Percentiles rank a stretch among this genome's conserved stretches.
Conservation (phyloP, 768 basidiomycete species). For the Trametopsis cervina region DNA sequence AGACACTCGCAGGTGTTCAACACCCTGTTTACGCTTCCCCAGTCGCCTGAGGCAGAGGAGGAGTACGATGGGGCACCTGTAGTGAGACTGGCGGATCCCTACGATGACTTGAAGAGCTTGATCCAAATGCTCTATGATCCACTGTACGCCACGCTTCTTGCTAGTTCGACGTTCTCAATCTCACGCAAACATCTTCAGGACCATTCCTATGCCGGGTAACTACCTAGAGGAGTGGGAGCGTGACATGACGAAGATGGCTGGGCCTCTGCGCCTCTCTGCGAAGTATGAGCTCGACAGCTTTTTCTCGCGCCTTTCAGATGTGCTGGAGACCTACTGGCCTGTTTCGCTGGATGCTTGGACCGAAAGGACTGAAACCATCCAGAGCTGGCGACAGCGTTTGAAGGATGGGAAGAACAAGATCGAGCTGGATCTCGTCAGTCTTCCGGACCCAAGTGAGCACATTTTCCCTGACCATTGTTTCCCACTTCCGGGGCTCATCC, state of each 20-base stretch:
- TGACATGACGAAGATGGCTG: background rate
- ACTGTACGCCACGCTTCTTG: background rate
- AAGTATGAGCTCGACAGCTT: background rate
- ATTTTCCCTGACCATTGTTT: background rate
- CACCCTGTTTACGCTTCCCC: slow-evolving; percentile 1
- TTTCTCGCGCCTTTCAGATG: background rate
- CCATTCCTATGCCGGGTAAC: background rate
- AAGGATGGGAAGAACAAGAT: no score
- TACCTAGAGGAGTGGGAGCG: background rate
- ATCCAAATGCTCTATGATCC: background rate
- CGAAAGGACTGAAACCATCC: background rate
- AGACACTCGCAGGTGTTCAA: background rate
- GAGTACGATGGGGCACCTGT: background rate
- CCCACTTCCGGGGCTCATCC: background rate
- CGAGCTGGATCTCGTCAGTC: background rate
- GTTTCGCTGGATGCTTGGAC: background rate
- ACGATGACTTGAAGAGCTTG: background rate
- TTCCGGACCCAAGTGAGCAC: background rate
- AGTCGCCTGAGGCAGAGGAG: background rate
- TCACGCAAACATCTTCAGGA: background rate
- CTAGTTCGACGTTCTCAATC: background rate
- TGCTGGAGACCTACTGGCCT: background rate
- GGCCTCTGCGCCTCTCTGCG: background rate
- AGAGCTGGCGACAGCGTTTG: background rate
- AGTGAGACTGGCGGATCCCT: background rate